phyloP scores from a whole-genome alignment of 2,329 filamentous ascomycete genomes.

The Ilyonectria mors-panacis region DNA sequence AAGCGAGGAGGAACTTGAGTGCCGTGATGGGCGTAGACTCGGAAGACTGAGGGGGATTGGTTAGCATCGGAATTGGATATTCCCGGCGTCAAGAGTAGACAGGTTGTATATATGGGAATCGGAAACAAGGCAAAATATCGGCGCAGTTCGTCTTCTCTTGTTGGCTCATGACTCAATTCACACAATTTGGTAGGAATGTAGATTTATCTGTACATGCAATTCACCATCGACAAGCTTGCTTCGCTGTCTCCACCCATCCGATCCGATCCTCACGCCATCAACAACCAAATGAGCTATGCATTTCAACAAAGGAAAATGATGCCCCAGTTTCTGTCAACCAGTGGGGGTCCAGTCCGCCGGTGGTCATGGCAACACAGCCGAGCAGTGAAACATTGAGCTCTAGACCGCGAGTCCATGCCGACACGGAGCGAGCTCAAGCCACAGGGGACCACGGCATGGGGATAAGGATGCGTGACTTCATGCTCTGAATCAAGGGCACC shows the following conservation, averaged over 20 bases:
- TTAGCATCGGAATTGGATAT: constrained; percentile 47
- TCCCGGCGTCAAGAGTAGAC: constrained; percentile 31
- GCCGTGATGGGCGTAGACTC: constrained; percentile 80
- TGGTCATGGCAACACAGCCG: constrained; percentile 7
- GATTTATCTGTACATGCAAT: constrained; percentile 47
- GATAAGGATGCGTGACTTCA: constrained; percentile 94
- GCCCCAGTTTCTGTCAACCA: background rate
- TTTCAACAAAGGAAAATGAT: constrained; percentile 12
- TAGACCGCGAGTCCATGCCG: background rate
- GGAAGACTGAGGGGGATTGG: constrained; percentile 38
- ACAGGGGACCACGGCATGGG: constrained; percentile 98
- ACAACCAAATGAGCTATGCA: constrained; percentile 38
- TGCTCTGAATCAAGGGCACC: constrained; percentile 94
- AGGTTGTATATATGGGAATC: constrained; percentile 18
- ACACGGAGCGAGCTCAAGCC: constrained; percentile 65
- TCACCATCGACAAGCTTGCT: constrained; percentile 41
- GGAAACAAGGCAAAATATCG: constrained; percentile 14
- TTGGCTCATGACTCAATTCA: constrained; percentile 27
- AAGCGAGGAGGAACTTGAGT: constrained; percentile 79
- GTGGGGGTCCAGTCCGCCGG: background rate
- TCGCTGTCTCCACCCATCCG: constrained; percentile 36
- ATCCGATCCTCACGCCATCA: constrained; percentile 30
- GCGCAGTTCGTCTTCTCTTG: constrained; percentile 3
- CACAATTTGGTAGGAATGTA: constrained; percentile 42
- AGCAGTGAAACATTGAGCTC: background rate